Evolutionary conservation across 345 rosid genomes (phyloP), one percentile per base, ranked within the genome.

Genomic region (Eutrema japonicum): DNA sequence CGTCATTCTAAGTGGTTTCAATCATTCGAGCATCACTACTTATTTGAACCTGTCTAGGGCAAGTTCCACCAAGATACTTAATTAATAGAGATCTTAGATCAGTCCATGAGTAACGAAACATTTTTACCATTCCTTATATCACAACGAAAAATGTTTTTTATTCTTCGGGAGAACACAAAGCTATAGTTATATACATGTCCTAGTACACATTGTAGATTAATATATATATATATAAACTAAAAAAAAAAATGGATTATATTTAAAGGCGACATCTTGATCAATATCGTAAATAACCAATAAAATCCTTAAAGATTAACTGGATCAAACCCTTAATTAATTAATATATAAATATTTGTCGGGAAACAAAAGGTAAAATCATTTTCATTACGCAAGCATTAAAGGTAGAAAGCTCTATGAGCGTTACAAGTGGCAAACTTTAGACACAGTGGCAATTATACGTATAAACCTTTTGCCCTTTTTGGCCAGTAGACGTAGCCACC

Each of bases 341-440:
- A 5, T 12, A 7, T 45, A 45, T 13, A 0, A 18, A 18, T 18
- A 18, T 55, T 7, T 55, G 64, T 70, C 40, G 41, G 67, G 4
- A 43, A 53, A 22, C 5, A 53, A 32, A 62, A 42, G 13, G 70
- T 30, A 38, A 67, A 57, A 58, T 33, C 59, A 58, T 58, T 26
- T 68, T 68, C 56, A 73, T 8, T 69, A 68, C 70, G 73, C 61
- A 46, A 58, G 51, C 38, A 63, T 26, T 30, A 43, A 49, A 48
- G 37, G 32, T 63, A 18, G 8, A 69, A 60, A 68, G 59, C 71
- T 65, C 48, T 76, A 40, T 32, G 5, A 58, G 61, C 8, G 72
- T 54, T 76, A 59, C 80, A 75, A 43, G 79, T 82, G 87, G 77
- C 83, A 51, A 29, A 30, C 43, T 29, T n/a, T 40, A 11, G 54